Percentiles rank a stretch among this genome's conserved stretches.
phyloP scores from a whole-genome alignment of 176 grass and related monocot species.

The Avena insularis region DNA sequence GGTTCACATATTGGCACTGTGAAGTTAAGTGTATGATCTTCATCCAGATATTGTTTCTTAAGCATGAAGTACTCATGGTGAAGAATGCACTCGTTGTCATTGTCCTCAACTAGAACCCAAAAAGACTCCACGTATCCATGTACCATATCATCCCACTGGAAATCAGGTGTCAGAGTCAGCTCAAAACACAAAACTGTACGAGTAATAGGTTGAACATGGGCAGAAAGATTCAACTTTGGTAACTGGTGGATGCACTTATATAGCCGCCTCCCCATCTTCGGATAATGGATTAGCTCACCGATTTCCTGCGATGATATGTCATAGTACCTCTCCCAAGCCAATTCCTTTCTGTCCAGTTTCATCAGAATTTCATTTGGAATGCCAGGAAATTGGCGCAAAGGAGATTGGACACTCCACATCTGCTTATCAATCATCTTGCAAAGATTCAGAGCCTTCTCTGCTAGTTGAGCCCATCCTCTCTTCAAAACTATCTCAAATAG shows the following conservation, averaged over 20 bases:
- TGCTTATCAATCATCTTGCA: conserved; percentile 97
- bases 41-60: conserved; percentile 83
- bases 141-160: conserved; percentile 75
- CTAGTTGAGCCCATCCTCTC: conserved; percentile 91
- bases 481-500: conserved; percentile 93
- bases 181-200: conserved; percentile 78
- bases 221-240: conserved; percentile 70
- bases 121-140: conserved; percentile 21
- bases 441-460: conserved; percentile 89
- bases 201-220: conserved; percentile 86
- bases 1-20: conserved; percentile 88
- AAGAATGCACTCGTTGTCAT: conserved; percentile 80
- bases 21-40: conserved; percentile 84
- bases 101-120: conserved; percentile 19
- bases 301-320: conserved; percentile 92
- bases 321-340: conserved; percentile 92
- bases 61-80: conserved; percentile 97
- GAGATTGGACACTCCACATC: conserved; percentile 95
- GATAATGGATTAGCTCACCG: conserved; percentile 82
- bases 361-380: conserved; percentile 96
- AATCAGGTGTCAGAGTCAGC: conserved; percentile 80
- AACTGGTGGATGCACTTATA: conserved; percentile 88
- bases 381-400: conserved; percentile 79
- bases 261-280: conserved; percentile 71
- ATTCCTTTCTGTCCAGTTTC: conserved; percentile 91